phyloP scores from a whole-genome alignment of 306 rosid genomes.

The Leucaena leucocephala region DNA sequence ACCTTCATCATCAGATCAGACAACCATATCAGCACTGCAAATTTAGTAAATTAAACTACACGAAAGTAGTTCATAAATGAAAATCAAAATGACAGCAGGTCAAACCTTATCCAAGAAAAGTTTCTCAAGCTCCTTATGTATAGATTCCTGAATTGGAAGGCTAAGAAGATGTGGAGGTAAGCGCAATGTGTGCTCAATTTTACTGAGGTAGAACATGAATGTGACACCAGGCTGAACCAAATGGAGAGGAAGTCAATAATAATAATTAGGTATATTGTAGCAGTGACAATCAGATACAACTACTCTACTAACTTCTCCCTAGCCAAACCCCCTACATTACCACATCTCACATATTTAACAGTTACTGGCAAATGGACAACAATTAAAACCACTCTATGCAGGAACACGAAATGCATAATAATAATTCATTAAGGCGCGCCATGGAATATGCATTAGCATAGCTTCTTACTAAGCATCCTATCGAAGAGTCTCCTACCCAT shows the following conservation, averaged over 20 bases:
- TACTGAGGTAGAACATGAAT: conserved; percentile 83
- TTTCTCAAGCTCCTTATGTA: conserved; percentile 69
- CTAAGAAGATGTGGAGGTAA: conserved; percentile 68
- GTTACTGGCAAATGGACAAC: no score
- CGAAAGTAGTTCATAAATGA: neutral
- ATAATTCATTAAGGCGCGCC: no score
- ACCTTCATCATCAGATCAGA: conserved; percentile 56
- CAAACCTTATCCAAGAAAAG: conserved; percentile 80
- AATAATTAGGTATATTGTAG: neutral
- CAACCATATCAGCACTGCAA: conserved; percentile 29
- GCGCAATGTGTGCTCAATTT: conserved; percentile 67
- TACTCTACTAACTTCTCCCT: neutral
- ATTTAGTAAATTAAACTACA: conserved; percentile 17
- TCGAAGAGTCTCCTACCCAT: no score
- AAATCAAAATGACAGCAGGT: conserved; percentile 20
- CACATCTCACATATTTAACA: no score
- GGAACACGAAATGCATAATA: no score
- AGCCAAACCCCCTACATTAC: no score
- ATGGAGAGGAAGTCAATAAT: conserved; percentile 6
- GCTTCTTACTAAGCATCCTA: no score
- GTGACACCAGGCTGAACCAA: conserved; percentile 32
- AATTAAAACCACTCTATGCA: no score
- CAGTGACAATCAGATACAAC: neutral
- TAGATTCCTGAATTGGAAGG: conserved; percentile 65
- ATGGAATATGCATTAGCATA: no score